Evolutionary conservation across 2,329 filamentous ascomycete species (phyloP), one percentile per base, ranked within the genome.

Genomic region (Aspergillus sp.): DNA sequence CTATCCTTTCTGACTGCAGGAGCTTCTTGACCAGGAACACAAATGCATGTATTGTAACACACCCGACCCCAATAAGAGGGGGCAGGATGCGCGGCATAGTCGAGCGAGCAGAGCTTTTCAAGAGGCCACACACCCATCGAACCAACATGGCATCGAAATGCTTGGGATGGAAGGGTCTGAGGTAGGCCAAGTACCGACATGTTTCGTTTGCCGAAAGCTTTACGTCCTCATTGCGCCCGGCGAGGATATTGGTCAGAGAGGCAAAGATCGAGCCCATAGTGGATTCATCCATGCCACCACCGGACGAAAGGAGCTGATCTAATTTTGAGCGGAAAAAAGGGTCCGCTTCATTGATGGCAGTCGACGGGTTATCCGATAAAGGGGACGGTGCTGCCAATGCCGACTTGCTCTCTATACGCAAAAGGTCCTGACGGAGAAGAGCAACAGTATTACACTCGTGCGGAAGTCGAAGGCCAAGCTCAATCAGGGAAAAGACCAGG

Each of bases 381-480:
- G 76, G 76, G 6, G 76, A 79, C 4, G 71, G 77, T 32, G 75
- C 76, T 45, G 73, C 68, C n/a, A 75, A 56, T 26, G 70, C 65
- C 13, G 70, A 66, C 50, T 72, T 76, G 47, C 67, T 74, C 53
- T 77, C 73, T 36, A 72, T 69, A 41, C 71, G 67, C 19, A 68
- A 66, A 19, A 77, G 66, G 47, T 78, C 73, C 52, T 76, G 74
- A 22, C 75, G 74, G 50, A 79, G 68, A 30, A 72, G 60, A 38
- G 66, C 63, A 48, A 76, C 65, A 13, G 72, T 68, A 36, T 71
- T 69, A n/a, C 63, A 52, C 46, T 73, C 72, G 41, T 60, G 65
- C 2, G 74, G 72, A 13, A 77, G 63, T 20, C 66, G 67, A 30
- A 73, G 65, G 4, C 69, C 76, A 17, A 79, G 63, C 51, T 78